These are phyloP conservation scores for Jacaranda copaia DNA, from an alignment of 257 asterid genomes.

Conservation along the genomic window DNA sequence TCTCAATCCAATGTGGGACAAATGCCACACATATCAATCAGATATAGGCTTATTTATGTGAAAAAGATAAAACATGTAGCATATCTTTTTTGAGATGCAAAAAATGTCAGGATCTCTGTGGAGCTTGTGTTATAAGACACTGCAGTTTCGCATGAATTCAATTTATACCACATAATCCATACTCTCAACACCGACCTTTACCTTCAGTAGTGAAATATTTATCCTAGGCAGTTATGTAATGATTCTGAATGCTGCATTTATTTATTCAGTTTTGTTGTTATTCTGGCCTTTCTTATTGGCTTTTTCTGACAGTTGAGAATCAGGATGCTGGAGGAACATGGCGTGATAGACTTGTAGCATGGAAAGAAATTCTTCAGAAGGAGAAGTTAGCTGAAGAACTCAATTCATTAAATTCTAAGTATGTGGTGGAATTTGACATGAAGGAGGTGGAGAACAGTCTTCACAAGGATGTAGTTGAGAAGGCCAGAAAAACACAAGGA, in stretches of 20 bases:
- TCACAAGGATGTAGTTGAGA: slow-evolving; percentile 83
- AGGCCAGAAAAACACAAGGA: slow-evolving; percentile 65
- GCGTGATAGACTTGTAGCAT: slow-evolving; percentile 84
- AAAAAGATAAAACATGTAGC: background rate
- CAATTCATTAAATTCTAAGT: slow-evolving; percentile 66
- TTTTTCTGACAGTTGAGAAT: slow-evolving; percentile 56
- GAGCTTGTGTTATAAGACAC: slow-evolving; percentile 31
- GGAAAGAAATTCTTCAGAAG: slow-evolving; percentile 81
- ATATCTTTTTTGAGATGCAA: background rate
- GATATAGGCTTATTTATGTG: slow-evolving; percentile 13
- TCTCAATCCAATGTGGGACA: no score
- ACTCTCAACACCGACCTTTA: background rate
- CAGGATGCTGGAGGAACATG: slow-evolving; percentile 71
- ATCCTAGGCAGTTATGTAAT: slow-evolving; percentile 9
- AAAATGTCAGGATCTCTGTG: slow-evolving; percentile 26
- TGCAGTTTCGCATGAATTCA: slow-evolving; percentile 22
- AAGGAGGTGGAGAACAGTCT: slow-evolving; percentile 96
- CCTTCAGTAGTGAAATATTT: background rate
- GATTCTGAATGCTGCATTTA: slow-evolving; percentile 14
- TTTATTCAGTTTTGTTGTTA: background rate
- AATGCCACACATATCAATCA: no score
- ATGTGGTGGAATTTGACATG: slow-evolving; percentile 97
- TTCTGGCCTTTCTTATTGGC: slow-evolving; percentile 29
- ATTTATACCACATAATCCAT: background rate
- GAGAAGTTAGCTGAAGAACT: slow-evolving; percentile 81